Percentiles rank a stretch among this genome's conserved stretches.
These are phyloP conservation scores for Scutellaria barbata DNA, from an alignment of 257 asterid genomes.

Conservation along the genomic window DNA sequence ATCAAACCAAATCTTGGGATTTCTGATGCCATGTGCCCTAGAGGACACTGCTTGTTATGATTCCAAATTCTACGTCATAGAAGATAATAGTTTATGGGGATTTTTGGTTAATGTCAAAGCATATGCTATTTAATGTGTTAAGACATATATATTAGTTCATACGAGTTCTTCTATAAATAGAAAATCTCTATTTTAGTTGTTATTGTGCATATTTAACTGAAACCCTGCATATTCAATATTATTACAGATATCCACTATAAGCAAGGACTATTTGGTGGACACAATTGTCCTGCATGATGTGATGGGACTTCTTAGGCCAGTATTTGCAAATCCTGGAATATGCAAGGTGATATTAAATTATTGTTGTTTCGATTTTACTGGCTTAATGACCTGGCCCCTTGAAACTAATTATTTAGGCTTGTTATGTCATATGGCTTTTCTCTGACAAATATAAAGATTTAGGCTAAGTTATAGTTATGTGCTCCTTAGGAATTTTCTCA, in stretches of 20 bases:
- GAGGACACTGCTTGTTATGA: not conserved
- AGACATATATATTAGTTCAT: not conserved
- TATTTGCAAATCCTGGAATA: slow-evolving; percentile 77
- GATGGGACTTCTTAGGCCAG: slow-evolving; percentile 80
- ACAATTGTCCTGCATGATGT: slow-evolving; percentile 79
- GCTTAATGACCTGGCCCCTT: not conserved
- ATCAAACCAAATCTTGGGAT: not conserved
- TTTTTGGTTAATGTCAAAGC: not conserved
- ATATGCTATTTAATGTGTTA: not conserved
- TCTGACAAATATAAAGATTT: not conserved
- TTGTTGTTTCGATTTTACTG: slow-evolving; percentile 21
- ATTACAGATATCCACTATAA: slow-evolving; percentile 72
- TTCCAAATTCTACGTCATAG: not conserved
- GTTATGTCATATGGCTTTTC: not conserved
- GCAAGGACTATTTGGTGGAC: slow-evolving; percentile 77
- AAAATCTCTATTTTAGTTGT: not conserved
- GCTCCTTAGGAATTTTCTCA: slow-evolving; percentile 1
- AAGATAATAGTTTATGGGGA: not conserved
- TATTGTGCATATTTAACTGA: too few species aligned
- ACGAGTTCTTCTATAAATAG: not conserved
- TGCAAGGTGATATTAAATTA: slow-evolving; percentile 66
- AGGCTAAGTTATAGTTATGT: not conserved
- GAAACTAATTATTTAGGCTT: not conserved
- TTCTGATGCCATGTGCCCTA: not conserved
- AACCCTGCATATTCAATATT: not conserved